Percentiles rank a stretch among this genome's conserved stretches.
phyloP scores from a whole-genome alignment of 1,284 basidiomycete species.

The Marasmius sp. region DNA sequence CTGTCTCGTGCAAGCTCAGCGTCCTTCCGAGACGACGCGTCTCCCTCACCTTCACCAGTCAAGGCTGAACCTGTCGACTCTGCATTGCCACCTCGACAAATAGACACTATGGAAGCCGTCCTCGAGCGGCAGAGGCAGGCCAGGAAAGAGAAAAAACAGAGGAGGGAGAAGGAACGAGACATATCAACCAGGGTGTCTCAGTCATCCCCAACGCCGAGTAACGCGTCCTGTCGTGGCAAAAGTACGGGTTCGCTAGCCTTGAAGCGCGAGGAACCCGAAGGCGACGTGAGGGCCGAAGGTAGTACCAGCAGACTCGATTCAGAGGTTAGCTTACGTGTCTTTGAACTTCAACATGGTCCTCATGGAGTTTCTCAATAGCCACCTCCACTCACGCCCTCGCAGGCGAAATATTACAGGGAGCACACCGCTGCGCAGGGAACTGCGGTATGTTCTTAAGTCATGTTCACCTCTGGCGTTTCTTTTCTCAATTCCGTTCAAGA shows the following conservation, averaged over 20 bases:
- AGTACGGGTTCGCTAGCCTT: constrained; percentile 50
- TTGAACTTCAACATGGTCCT: constrained; percentile 1
- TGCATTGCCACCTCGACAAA: constrained; percentile 48
- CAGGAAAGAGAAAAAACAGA: constrained; percentile 50
- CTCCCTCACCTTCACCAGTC: constrained; percentile 54
- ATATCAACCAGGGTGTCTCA: constrained; percentile 29
- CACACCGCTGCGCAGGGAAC: constrained; percentile 45
- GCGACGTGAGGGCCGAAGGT: constrained; percentile 11
- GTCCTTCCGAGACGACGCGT: constrained; percentile 45
- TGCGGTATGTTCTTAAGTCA: constrained; percentile 24
- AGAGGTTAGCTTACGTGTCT: constrained; percentile 29
- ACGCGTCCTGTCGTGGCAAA: constrained; percentile 38
- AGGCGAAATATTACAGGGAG: constrained; percentile 58
- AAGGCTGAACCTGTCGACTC: constrained; percentile 58
- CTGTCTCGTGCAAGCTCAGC: constrained; percentile 48
- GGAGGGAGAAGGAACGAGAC: constrained; percentile 44
- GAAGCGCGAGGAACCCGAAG: constrained; percentile 51
- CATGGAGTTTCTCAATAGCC: constrained; percentile 6
- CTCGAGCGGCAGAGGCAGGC: constrained; percentile 65
- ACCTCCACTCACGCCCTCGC: constrained; percentile 51
- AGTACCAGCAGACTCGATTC: constrained; percentile 23
- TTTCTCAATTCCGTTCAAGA: constrained; percentile 21
- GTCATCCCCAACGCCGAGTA: constrained; percentile 50
- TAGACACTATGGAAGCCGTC: constrained; percentile 72
- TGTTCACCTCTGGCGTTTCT: neutral